Evolutionary conservation across 352 stramenopile genomes (phyloP), one percentile per base, ranked within the genome.

Genomic region (Sclerospora graminicola): DNA sequence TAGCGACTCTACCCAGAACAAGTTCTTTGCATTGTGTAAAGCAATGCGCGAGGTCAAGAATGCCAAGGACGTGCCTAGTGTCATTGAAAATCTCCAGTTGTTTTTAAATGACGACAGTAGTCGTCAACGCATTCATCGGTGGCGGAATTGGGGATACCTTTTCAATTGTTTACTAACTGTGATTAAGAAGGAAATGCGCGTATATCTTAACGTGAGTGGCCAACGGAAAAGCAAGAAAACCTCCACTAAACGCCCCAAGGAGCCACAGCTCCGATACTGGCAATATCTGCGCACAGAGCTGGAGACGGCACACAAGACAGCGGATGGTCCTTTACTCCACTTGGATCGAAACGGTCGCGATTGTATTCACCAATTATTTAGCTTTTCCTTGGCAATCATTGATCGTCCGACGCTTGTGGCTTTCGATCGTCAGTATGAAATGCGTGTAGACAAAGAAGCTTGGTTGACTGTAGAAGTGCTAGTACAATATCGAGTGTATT

Each of bases 311-410:
- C 73, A 91, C 44, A 51, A 60, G 6, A 27, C 54, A 9, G 66
- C 68, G 10, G 68, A 63, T 1, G 74, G 72, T 6, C 66, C 63
- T 0, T 35, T 72, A 26, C 48, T 91, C 11, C 80, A 91, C 43
- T 50, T 89, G 33, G 80, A 91, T 31, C 52, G 63, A 9, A 91
- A 88, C 28, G 77, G 80, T 14, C 61, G 75, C 21, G 69, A 83
- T 6, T 80, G 62, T 34, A 45, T 89, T 4, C 38, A 50, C 8
- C 60, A 83, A 38, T 51, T 89, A 4, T 77, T 85, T 16, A 44
- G 44, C 3, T 91, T 88, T 37, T 58, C 69, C 0, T 48, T 67
- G 10, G 45, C 45, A 0, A 58, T 88, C 10, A 67, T 89, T 11
- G 61, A 69, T 21, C 62, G 69, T 8, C 57, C 63, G 11, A 51